Evolutionary conservation across 495 filamentous ascomycete genomes (phyloP), one percentile per base, ranked within the genome.

Genomic region (Daldinia concentrica): DNA sequence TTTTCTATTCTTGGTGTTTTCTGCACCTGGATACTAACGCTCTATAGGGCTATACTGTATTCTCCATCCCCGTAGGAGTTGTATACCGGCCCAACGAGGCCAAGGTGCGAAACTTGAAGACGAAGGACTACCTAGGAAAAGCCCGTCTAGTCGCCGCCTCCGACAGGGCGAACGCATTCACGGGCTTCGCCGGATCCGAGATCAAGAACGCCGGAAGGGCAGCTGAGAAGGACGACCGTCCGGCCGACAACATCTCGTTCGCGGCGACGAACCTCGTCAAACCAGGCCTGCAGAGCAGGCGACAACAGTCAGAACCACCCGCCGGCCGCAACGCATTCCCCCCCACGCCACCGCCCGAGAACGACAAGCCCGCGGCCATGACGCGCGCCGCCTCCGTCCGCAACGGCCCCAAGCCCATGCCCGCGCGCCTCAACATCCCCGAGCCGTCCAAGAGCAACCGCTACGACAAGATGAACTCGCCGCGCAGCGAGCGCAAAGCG

Each of bases 21-120:
- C 11, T 36, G 14, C 11, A 36, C 14, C 11, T 34, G 7, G 17
- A 24, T 41, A 45, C 71, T 82, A 61, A 81, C 68, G 37, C 9
- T 17, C 9, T 19, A 52, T 32, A 97, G 95, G 95, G 94, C 54
- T 99, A 98, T 76, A 99, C 96, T 1, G 95, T 99, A 12, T 99
- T 99, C 84, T 99, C 95, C 2, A 98, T 99, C 48, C 95, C 95
- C 1, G 93, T 98, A 32, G 95, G 95, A 15, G 90, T 98, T 43
- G 84, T 99, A 50, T 99, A 98, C 82, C 87, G 95, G 52, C 95
- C 95, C 36, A 98, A 97, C 78, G 93, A 94, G 68, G 94, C 96
- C 68, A 99, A 99, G 79, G 95, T 99, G 61, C 97, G 95, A 79
- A 99, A 99, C 74, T 85, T 99, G 70, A 96, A 97, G 82, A 89